These are phyloP conservation scores for Exserohilum rostratum DNA, from an alignment of 2,329 filamentous ascomycete species.

Conservation along the genomic window DNA sequence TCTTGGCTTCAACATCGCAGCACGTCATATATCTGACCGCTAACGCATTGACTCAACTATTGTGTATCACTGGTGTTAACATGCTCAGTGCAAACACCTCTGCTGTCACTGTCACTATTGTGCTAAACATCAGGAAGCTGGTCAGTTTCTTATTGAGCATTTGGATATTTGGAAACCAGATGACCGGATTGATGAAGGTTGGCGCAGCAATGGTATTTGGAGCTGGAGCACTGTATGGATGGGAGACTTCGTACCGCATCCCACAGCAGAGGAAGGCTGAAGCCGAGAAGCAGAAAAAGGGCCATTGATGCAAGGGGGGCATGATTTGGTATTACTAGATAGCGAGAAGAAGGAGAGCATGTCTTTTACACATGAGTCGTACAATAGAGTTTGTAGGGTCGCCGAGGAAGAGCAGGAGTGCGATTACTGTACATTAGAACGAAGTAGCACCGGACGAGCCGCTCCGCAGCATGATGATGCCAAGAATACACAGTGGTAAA, in stretches of 20 bases:
- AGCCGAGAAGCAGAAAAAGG: constrained; percentile 32
- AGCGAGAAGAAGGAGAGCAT: background rate
- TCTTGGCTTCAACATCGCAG: constrained; percentile 58
- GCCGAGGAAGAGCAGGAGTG: background rate
- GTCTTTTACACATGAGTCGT: background rate
- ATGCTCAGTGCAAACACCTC: constrained; percentile 87
- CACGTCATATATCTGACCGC: constrained; percentile 73
- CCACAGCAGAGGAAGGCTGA: constrained; percentile 46
- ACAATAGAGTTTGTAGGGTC: background rate
- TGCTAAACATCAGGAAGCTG: constrained; percentile 92
- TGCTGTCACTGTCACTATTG: constrained; percentile 93
- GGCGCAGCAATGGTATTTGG: constrained; percentile 88
- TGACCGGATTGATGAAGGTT: constrained; percentile 76
- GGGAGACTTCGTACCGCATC: constrained; percentile 65
- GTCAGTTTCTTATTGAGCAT: constrained; percentile 91
- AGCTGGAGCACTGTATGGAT: constrained; percentile 87
- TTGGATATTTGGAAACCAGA: constrained; percentile 87
- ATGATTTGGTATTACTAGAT: background rate
- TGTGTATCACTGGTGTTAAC: constrained; percentile 95
- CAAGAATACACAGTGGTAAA: constrained; percentile 6
- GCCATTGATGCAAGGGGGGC: constrained; percentile 20
- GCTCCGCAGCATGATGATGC: background rate
- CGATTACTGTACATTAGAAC: background rate
- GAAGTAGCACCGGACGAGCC: constrained; percentile 1
- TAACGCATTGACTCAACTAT: constrained; percentile 89